phyloP scores from a whole-genome alignment of 306 rosid genomes.

The Alnus rubra region DNA sequence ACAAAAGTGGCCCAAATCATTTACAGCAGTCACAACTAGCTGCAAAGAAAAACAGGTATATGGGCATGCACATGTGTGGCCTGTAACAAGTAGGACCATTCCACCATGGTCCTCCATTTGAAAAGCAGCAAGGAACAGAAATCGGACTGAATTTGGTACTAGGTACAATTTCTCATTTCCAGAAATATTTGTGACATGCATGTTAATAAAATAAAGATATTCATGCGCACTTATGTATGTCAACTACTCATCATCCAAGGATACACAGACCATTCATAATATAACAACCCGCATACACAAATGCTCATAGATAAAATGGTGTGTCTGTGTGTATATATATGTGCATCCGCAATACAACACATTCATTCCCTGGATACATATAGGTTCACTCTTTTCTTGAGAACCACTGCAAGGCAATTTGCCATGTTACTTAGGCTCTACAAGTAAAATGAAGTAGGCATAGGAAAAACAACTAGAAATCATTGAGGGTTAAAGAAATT shows the following conservation, averaged over 20 bases:
- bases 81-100: neutral
- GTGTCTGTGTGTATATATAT: neutral
- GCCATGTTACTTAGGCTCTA: neutral
- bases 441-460: neutral
- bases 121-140: neutral
- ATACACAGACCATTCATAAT: no score
- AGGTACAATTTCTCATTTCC: neutral
- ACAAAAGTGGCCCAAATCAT: slow-evolving; percentile 28
- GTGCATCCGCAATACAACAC: neutral
- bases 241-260: neutral
- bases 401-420: neutral
- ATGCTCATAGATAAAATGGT: neutral
- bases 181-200: neutral
- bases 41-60: slow-evolving; percentile 15
- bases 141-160: no score
- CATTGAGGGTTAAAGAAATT: neutral
- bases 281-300: neutral
- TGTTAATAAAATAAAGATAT: neutral
- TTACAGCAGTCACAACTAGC: slow-evolving; percentile 27
- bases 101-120: neutral
- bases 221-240: neutral
- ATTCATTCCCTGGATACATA: neutral
- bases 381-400: neutral
- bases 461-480: neutral
- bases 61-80: neutral